Evolutionary conservation across 176 grass and related monocot species (phyloP), one percentile per base, ranked within the genome.

Genomic region (Carex scoparia): DNA sequence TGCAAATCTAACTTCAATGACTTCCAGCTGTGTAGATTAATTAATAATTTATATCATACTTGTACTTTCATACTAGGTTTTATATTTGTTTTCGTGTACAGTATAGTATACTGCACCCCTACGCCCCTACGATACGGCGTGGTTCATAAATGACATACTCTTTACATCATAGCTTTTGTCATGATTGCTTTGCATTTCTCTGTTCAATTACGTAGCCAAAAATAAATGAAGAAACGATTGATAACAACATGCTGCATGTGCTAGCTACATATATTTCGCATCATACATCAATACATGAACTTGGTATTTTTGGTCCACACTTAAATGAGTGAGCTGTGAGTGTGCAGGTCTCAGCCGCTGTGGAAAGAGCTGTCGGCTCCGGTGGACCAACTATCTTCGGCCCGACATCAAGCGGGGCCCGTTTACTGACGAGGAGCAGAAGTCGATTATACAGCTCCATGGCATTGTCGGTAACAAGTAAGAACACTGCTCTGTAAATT

Each of bases 351-450:
- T 99, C 86, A 92, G 90, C 76, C 89, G 96, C 35, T 99, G 96
- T 81, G 96, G 96, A 38, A 99, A 99, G 93, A 99, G 96, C 89
- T 99, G 96, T 86, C 88, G 96, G 19, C 90, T 99, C 8, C 93
- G 96, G 88, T 98, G 96, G 96, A 95, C 96, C 33, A 98, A 99
- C 89, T 99, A 99, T 87, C 87, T 99, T 55, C 87, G 93, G 82
- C 96, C 93, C 6, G 96, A 99, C 91, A 99, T 99, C 86, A 99
- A 94, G 88, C 93, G 93, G 65, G 96, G 96, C 11, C 91, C 93
- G 14, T 99, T 99, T 85, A 95, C 91, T 7, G 3, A 83, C 2
- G 96, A 99, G 65, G 96, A 99, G 86, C 91, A 95, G 86, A 95
- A 91, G 19, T 91, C 90, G 59, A 95, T 99, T 87, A 78, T 95